phyloP scores from a whole-genome alignment of 2,329 filamentous ascomycete genomes.

The Monilinia aucupariae region DNA sequence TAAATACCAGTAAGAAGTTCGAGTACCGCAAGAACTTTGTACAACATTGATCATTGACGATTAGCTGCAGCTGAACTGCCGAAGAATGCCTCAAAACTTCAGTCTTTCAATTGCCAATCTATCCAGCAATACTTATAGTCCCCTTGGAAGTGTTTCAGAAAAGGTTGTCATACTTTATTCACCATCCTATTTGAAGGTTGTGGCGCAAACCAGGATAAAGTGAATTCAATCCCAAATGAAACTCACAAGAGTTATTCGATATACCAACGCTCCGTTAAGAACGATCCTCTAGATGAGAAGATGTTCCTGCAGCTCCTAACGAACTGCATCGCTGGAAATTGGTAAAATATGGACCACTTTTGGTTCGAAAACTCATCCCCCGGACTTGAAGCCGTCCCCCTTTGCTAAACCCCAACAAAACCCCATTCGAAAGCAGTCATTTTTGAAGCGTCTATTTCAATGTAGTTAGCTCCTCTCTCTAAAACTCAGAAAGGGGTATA shows the following conservation, averaged over 20 bases:
- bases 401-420: not conserved
- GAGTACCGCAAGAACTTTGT: not conserved
- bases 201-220: constrained; percentile 32
- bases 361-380: not conserved
- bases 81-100: not conserved
- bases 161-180: constrained; percentile 35
- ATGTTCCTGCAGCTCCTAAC: constrained; percentile 65
- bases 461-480: not conserved
- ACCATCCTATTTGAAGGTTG: constrained; percentile 33
- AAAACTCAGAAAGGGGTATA: constrained; percentile 19
- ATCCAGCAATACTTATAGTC: not conserved
- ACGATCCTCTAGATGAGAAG: constrained; percentile 59
- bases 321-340: constrained; percentile 65
- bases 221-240: constrained; percentile 34
- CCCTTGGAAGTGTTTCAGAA: constrained; percentile 28
- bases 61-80: too few relatives aligned
- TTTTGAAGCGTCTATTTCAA: not conserved
- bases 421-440: too few relatives aligned
- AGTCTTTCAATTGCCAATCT: not conserved
- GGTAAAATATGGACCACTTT: not conserved
- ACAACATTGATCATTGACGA: not conserved
- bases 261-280: constrained; percentile 81
- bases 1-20: not conserved
- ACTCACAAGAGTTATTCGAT: constrained; percentile 20
- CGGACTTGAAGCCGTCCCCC: not conserved